phyloP scores from a whole-genome alignment of 23 red algal species.

The Gracilaria caudata region DNA sequence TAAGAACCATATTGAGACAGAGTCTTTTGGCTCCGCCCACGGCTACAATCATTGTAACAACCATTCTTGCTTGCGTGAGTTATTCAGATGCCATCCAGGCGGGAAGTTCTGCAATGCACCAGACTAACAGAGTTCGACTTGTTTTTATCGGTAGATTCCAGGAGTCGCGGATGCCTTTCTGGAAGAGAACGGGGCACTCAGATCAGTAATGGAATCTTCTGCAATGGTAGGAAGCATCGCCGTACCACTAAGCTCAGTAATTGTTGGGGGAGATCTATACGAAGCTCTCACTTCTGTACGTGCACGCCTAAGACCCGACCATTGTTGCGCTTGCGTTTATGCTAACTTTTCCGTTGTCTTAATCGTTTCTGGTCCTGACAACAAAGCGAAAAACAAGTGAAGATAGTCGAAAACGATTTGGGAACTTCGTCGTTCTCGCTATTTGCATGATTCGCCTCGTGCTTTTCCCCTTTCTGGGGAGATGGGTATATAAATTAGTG shows the following conservation, averaged over 20 bases:
- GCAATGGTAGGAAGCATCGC: slow-evolving; percentile 30
- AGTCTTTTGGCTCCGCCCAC: slow-evolving; percentile 13
- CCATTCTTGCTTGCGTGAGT: background rate
- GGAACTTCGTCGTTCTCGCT: background rate
- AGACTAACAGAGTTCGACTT: background rate
- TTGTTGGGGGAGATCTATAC: slow-evolving; percentile 32
- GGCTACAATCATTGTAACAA: background rate
- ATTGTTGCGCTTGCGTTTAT: background rate
- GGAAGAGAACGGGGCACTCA: background rate
- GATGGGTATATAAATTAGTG: background rate
- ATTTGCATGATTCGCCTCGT: slow-evolving; percentile 17
- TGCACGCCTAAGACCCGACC: background rate
- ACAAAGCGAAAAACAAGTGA: background rate
- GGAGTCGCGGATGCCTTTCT: slow-evolving; percentile 4
- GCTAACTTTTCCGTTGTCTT: background rate
- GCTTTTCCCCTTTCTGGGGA: slow-evolving; percentile 2
- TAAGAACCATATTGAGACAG: background rate
- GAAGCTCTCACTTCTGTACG: slow-evolving; percentile 26
- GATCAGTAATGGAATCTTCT: background rate
- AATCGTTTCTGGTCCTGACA: background rate
- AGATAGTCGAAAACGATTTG: slow-evolving; percentile 14
- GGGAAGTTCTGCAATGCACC: background rate
- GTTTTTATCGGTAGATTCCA: background rate
- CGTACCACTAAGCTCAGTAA: slow-evolving; percentile 15
- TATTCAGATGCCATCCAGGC: background rate